Evolutionary conservation across 2,329 filamentous ascomycete species (phyloP).

Genomic region (Tolypocladium sp.): DNA sequence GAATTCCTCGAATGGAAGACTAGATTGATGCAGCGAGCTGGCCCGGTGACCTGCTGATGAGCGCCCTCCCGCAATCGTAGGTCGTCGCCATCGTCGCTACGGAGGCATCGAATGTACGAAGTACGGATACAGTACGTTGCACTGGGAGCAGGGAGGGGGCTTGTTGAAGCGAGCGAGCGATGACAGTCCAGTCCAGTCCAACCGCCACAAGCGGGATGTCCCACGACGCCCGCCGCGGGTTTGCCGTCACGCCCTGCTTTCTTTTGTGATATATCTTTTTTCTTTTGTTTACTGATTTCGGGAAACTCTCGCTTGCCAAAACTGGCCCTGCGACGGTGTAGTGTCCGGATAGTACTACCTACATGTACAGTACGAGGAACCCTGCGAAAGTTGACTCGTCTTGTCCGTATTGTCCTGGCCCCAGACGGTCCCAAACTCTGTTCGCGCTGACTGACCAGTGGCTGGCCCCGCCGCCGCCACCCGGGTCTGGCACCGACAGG

Average conservation of each 20-base stretch:
- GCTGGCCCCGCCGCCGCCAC: background rate
- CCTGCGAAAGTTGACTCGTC: background rate
- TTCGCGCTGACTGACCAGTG: background rate
- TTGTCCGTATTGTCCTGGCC: background rate
- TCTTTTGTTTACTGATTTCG: background rate
- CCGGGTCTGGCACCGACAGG: background rate
- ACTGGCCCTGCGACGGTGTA: too few species aligned
- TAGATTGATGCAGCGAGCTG: background rate
- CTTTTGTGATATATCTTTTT: background rate
- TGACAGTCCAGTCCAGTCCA: background rate
- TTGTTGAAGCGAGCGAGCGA: background rate
- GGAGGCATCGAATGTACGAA: background rate
- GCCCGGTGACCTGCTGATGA: background rate
- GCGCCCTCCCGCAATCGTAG: background rate
- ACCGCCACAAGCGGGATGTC: background rate
- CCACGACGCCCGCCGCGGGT: background rate
- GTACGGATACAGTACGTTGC: background rate
- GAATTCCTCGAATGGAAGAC: too few species aligned
- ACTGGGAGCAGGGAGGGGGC: background rate
- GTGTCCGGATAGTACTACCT: too few species aligned
- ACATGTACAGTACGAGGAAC: too few species aligned
- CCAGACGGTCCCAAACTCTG: constrained; percentile 6
- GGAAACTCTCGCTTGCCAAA: background rate
- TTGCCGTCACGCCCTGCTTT: background rate
- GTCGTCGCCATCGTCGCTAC: background rate